phyloP scores from a whole-genome alignment of 2,329 filamentous ascomycete genomes.

The Alternaria ethzedia region DNA sequence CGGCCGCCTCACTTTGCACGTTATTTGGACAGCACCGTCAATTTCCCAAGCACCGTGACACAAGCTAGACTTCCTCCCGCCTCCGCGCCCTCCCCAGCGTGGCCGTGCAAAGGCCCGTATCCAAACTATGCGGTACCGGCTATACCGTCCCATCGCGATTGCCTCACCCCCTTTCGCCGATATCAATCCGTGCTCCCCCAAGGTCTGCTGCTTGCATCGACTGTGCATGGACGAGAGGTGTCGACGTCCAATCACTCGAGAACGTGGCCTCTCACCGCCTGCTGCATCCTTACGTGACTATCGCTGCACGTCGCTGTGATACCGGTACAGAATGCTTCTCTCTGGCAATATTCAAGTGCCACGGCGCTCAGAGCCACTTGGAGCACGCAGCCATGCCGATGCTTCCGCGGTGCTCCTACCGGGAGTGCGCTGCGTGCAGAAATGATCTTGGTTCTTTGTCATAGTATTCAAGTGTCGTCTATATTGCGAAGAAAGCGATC shows the following conservation, averaged over 20 bases:
- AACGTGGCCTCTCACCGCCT: conserved; percentile 47
- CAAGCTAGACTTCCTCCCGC: conserved; percentile 14
- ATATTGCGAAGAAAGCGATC: conserved; percentile 36
- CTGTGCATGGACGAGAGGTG: conserved; percentile 20
- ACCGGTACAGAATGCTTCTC: conserved; percentile 7
- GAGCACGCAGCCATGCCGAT: neutral
- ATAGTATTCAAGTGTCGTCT: conserved; percentile 18
- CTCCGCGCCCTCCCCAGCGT: conserved; percentile 13
- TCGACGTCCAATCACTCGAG: conserved; percentile 44
- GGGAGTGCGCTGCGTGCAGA: neutral
- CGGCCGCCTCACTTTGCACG: neutral
- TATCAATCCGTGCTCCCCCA: conserved; percentile 19
- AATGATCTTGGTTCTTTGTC: neutral
- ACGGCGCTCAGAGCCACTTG: neutral
- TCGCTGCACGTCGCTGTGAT: conserved; percentile 15
- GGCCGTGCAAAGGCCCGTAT: conserved; percentile 9
- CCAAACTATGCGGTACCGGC: conserved; percentile 13
- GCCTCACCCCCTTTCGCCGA: conserved; percentile 4
- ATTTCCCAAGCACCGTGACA: neutral
- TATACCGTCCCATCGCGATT: conserved; percentile 13
- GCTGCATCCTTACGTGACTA: conserved; percentile 20
- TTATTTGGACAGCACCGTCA: neutral
- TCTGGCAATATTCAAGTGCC: conserved; percentile 8
- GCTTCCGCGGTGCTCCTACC: neutral
- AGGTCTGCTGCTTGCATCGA: conserved; percentile 13